These are phyloP conservation scores for Niveomyces coronatus DNA, from an alignment of 2,329 filamentous ascomycete genomes.

Conservation along the genomic window DNA sequence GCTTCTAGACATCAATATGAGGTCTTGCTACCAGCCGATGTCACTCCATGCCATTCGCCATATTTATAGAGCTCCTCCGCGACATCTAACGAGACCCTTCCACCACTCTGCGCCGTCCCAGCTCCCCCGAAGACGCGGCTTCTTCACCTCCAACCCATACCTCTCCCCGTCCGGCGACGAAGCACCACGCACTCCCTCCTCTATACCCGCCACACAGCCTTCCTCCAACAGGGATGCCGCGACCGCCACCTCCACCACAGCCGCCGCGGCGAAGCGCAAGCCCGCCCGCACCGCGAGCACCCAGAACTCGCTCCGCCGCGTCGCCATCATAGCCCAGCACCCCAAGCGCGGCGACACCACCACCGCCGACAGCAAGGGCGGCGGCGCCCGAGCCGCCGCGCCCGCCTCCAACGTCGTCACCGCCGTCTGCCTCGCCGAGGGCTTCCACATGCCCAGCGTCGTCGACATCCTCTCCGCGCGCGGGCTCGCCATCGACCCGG, in stretches of 20 bases:
- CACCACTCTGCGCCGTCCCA: slow-evolving; percentile 34
- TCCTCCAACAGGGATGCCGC: slow-evolving; percentile 35
- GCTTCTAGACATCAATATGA: slow-evolving; percentile 20
- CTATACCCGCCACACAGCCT: slow-evolving; percentile 19
- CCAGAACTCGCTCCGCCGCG: slow-evolving; percentile 70
- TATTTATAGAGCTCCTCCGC: slow-evolving; percentile 17
- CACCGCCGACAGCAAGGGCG: slow-evolving; percentile 3
- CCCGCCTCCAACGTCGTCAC: slow-evolving; percentile 34
- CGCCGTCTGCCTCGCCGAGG: slow-evolving; percentile 52
- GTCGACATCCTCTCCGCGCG: slow-evolving; percentile 46
- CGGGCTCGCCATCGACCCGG: slow-evolving; percentile 52
- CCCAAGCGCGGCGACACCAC: slow-evolving; percentile 29
- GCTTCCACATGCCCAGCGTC: slow-evolving; percentile 53
- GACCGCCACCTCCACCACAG: slow-evolving; percentile 13
- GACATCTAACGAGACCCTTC: slow-evolving; percentile 26
- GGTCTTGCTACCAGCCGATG: slow-evolving; percentile 22
- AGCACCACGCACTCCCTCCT: slow-evolving; percentile 3
- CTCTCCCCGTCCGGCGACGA: slow-evolving; percentile 32
- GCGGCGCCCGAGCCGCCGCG: slow-evolving; percentile 12
- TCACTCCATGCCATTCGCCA: slow-evolving; percentile 21
- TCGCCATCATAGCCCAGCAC: slow-evolving; percentile 75
- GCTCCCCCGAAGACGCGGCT: slow-evolving; percentile 46
- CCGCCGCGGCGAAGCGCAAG: slow-evolving; percentile 32
- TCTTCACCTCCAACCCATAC: slow-evolving; percentile 56
- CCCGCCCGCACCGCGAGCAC: slow-evolving; percentile 34